Conservation (phyloP, 345 rosid genomes). For the Gossypium longicalyx region DNA sequence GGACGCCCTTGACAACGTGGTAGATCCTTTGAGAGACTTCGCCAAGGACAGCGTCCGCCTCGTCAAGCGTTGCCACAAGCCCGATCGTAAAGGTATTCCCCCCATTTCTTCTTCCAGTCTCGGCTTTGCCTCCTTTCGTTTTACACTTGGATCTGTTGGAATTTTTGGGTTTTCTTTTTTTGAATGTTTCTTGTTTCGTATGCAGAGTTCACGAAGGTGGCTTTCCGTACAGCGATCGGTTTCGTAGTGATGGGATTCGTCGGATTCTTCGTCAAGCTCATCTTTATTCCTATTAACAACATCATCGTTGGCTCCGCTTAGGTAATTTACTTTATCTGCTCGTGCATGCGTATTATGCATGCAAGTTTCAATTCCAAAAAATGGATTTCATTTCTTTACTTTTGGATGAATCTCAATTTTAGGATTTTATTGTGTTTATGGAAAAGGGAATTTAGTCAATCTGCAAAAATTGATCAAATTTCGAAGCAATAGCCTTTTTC, state of each 20-base stretch:
- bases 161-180: background rate
- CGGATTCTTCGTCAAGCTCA: slow-evolving; percentile 75
- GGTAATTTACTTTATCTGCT: slow-evolving; percentile 15
- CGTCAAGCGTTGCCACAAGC: slow-evolving; percentile 79
- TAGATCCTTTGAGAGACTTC: slow-evolving; percentile 72
- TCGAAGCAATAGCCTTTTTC: background rate
- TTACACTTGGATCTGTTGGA: background rate
- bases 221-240: slow-evolving; percentile 81
- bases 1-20: slow-evolving; percentile 63
- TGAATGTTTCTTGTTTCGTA: background rate
- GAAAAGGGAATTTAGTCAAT: background rate
- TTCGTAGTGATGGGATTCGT: slow-evolving; percentile 89
- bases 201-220: slow-evolving; percentile 67
- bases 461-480: background rate
- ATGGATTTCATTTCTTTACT: background rate
- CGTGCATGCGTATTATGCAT: background rate
- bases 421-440: background rate
- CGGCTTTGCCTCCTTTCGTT: too few relatives aligned
- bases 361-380: background rate
- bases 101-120: too few relatives aligned
- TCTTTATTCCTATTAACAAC: slow-evolving; percentile 87
- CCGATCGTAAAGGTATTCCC: slow-evolving; percentile 59
- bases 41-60: slow-evolving; percentile 76
- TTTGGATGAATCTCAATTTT: slow-evolving; percentile 1
- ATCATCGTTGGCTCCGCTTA: slow-evolving; percentile 72